Percentiles rank a stretch among this genome's conserved stretches.
These are phyloP conservation scores for Tylopilus subfusipes DNA, from an alignment of 768 basidiomycete species.

Conservation along the genomic window DNA sequence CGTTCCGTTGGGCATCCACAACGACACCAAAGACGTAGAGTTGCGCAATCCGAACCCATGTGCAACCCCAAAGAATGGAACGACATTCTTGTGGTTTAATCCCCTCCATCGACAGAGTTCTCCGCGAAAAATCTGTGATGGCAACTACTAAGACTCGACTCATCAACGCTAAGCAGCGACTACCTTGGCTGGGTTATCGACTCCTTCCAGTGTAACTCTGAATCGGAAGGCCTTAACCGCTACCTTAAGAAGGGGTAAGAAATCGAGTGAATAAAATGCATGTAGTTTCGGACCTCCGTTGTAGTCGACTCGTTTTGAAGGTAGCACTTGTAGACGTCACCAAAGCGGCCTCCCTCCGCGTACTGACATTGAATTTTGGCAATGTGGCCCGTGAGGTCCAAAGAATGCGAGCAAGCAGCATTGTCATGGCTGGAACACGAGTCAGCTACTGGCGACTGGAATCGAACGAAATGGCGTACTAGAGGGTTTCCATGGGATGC, in stretches of 20 bases:
- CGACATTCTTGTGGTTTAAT: slow-evolving; percentile 21
- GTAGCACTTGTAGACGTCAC: slow-evolving; percentile 13
- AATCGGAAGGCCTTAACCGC: slow-evolving; percentile 20
- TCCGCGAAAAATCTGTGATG: slow-evolving; percentile 14
- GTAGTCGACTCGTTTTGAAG: not conserved
- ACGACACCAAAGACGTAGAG: slow-evolving; percentile 7
- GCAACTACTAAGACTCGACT: not conserved
- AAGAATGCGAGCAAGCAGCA: not conserved
- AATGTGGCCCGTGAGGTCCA: slow-evolving; percentile 4
- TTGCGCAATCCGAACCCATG: slow-evolving; percentile 23
- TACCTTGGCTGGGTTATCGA: not conserved
- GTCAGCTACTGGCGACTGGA: not conserved
- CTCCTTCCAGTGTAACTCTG: slow-evolving; percentile 3
- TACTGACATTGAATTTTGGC: not conserved
- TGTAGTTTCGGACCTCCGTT: not conserved
- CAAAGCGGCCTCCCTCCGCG: slow-evolving; percentile 2
- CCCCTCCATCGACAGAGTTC: slow-evolving; percentile 25
- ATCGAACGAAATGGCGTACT: not conserved
- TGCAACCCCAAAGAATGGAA: slow-evolving; percentile 24
- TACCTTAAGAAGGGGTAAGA: slow-evolving; percentile 4
- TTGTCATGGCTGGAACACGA: not conserved
- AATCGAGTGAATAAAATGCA: too few species aligned
- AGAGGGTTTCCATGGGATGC: not conserved
- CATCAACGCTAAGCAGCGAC: too few species aligned
- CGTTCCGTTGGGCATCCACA: not conserved